Base-by-base conservation (phyloP, 805 yeast species). In the Hanseniaspora clermontiae region DNA sequence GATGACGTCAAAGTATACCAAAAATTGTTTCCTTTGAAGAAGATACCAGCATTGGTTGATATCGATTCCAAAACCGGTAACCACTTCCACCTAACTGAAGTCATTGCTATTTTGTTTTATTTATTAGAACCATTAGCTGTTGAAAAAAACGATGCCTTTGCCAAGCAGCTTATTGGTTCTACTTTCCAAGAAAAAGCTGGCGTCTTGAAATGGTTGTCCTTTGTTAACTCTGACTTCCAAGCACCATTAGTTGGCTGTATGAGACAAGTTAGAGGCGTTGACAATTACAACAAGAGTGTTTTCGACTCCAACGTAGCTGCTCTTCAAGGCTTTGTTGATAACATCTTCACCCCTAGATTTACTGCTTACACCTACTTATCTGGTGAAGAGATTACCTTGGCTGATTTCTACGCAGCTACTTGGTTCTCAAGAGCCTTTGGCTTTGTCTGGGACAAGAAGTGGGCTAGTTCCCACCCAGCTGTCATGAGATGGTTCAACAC, bases 221-320 rank as follows among this genome's bases (percentile, higher is more conserved):
- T 84, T 63, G 72, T 81, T 68, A 87, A 84, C 77, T 65, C 80
- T 62, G 96, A 89, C 65, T 62, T 84, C 58, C 68, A 83, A 63
- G 62, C 72, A 39, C 64, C 70, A 53, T 63, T 76, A 55, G 76
- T 77, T 59, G 45, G 39, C 8, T 43, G 40, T 24, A 45, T 52
- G 49, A 27, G 27, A 17, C 49, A 45, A 52, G 27, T 52, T 58
- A 63, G 70, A 38, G 96, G 95, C 65, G 66, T 64, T 49, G 67
- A 60, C 55, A 90, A 93, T 63, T 88, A 79, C 86, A 84, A 87
- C 85, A 86, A 87, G 80, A 84, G 83, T 61, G 68, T 61, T 55
- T 78, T 77, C 59, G 85, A 83, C 3, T 36, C 37, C 29, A 51
- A 51, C 49, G 5, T 32, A 3, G 37, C 27, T 12, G 62, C 65